Percentiles rank a stretch among this genome's conserved stretches.
Evolutionary conservation across 495 filamentous ascomycete species (phyloP).

Genomic region (Thermothielavioides terrestris): DNA sequence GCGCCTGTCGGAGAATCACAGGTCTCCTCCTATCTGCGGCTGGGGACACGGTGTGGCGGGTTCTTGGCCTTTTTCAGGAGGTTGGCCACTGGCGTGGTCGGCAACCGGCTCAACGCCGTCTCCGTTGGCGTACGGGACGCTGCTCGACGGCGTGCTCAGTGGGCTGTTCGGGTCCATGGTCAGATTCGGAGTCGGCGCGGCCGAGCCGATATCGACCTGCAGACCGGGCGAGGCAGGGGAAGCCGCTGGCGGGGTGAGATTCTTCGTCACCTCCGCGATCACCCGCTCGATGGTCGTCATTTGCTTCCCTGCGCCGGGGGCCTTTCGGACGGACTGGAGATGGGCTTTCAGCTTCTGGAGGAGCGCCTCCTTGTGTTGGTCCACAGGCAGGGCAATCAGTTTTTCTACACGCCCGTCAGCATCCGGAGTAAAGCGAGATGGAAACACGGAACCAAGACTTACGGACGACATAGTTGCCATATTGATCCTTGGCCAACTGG

Average conservation of each 20-base stretch:
- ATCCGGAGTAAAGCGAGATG: too few species aligned
- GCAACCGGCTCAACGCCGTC: slow-evolving; percentile 40
- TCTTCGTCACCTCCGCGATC: slow-evolving; percentile 4
- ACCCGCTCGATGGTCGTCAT: slow-evolving; percentile 61
- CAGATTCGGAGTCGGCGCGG: slow-evolving; percentile 48
- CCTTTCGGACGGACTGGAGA: slow-evolving; percentile 62
- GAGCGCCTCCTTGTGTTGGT: slow-evolving; percentile 55
- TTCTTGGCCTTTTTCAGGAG: neutral
- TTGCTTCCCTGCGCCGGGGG: slow-evolving; percentile 63
- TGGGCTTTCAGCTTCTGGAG: slow-evolving; percentile 67
- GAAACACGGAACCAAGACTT: slow-evolving; percentile 44
- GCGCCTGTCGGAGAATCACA: too few species aligned
- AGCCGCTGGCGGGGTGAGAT: slow-evolving; percentile 15
- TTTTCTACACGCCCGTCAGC: slow-evolving; percentile 31
- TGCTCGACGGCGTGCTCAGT: slow-evolving; percentile 56
- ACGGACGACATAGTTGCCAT: slow-evolving; percentile 96
- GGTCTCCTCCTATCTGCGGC: too few species aligned
- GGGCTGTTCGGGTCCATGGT: slow-evolving; percentile 58
- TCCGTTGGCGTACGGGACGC: slow-evolving; percentile 49
- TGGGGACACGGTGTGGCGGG: too few species aligned
- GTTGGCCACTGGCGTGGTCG: slow-evolving; percentile 7
- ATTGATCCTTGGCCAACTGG: slow-evolving; percentile 80
- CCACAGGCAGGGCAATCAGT: slow-evolving; percentile 50
- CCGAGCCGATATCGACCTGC: slow-evolving; percentile 42
- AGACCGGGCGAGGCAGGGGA: slow-evolving; percentile 28